These are phyloP conservation scores for Aureobasidium uvarum DNA, from an alignment of 2,329 filamentous ascomycete species.

Conservation along the genomic window DNA sequence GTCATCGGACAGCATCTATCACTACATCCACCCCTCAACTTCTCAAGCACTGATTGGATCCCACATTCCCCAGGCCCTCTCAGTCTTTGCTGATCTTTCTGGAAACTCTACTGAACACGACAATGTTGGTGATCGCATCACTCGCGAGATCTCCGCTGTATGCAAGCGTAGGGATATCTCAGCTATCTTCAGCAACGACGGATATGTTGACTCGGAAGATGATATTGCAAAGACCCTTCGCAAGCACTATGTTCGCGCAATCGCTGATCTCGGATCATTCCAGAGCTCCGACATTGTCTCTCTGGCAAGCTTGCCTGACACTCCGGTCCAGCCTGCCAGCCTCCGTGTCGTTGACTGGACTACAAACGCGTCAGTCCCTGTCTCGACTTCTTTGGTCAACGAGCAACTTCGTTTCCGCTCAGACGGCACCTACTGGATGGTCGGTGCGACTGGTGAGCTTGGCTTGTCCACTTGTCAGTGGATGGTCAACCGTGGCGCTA, in stretches of 20 bases:
- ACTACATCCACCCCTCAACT: conserved; percentile 2
- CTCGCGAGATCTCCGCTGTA: background rate
- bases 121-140: background rate
- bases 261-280: conserved; percentile 5
- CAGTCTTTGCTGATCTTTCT: background rate
- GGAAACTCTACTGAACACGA: background rate
- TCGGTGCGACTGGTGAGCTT: conserved; percentile 37
- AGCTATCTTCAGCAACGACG: background rate
- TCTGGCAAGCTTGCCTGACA: background rate
- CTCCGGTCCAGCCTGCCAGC: background rate
- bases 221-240: background rate
- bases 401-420: conserved; percentile 11
- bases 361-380: background rate
- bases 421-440: conserved; percentile 38
- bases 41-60: conserved; percentile 7
- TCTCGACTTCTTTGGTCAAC: conserved; percentile 13
- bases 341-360: conserved; percentile 2
- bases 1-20: background rate
- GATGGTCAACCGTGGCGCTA: conserved; percentile 38
- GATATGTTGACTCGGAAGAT: background rate
- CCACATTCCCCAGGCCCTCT: conserved; percentile 2
- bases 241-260: background rate
- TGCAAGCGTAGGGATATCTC: conserved; percentile 4
- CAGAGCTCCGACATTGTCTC: background rate
- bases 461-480: conserved; percentile 37